Percentiles rank a stretch among this genome's conserved stretches.
Evolutionary conservation across 2,329 filamentous ascomycete genomes (phyloP).

Genomic region (Aspergillus fischeri): DNA sequence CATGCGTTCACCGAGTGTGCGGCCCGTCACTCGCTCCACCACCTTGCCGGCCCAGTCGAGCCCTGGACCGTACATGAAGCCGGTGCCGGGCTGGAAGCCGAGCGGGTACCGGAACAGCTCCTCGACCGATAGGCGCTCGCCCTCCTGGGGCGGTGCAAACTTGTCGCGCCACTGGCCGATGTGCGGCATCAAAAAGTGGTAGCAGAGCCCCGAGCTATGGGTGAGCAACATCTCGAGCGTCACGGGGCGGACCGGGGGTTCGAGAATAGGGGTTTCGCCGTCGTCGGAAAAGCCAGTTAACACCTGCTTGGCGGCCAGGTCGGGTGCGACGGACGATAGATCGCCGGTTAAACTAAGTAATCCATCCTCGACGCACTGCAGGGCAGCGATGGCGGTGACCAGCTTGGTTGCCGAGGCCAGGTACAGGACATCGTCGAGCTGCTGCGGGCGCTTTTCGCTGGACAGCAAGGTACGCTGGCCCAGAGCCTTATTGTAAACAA

Average conservation of each 20-base stretch:
- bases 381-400: constrained; percentile 48
- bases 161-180: constrained; percentile 36
- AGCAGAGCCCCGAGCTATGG: constrained; percentile 49
- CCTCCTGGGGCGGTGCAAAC: constrained; percentile 18
- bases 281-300: constrained; percentile 46
- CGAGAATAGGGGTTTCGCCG: constrained; percentile 28
- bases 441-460: constrained; percentile 36
- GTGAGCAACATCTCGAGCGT: constrained; percentile 51
- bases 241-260: constrained; percentile 35
- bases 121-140: constrained; percentile 33
- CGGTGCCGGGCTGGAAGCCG: constrained; percentile 47
- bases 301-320: constrained; percentile 47
- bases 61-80: constrained; percentile 50
- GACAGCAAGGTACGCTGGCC: constrained; percentile 42
- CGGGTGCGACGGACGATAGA: constrained; percentile 44
- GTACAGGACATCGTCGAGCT: constrained; percentile 21
- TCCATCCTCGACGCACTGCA: constrained; percentile 55
- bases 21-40: constrained; percentile 46
- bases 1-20: constrained; percentile 43
- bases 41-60: constrained; percentile 54
- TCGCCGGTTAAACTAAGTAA: constrained; percentile 46
- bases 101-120: constrained; percentile 45
- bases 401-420: constrained; percentile 40
- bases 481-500: constrained; percentile 39
- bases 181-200: constrained; percentile 41